phyloP scores from a whole-genome alignment of 306 rosid genomes.

The Heteromeles arbutifolia region DNA sequence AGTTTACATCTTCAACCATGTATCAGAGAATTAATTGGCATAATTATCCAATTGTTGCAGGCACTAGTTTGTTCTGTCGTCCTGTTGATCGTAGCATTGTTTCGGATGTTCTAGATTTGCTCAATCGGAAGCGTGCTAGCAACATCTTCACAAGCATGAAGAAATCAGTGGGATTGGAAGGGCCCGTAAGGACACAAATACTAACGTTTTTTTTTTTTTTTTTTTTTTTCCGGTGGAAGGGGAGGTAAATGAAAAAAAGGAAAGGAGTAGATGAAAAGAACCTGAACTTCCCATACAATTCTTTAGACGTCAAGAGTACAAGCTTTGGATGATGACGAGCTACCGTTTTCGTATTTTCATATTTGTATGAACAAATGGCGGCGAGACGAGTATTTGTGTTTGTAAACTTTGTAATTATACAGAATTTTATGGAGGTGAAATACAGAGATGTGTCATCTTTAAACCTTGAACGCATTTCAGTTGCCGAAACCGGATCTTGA shows the following conservation, averaged over 20 bases:
- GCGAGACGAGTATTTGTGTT: neutral
- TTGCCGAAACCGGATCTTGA: neutral
- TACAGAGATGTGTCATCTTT: neutral
- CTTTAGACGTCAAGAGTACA: conserved; percentile 1
- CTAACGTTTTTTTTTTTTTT: neutral
- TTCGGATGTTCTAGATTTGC: conserved; percentile 34
- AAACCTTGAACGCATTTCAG: neutral
- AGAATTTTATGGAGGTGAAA: neutral
- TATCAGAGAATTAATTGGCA: neutral
- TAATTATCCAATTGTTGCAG: conserved; percentile 38
- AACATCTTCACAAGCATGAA: neutral
- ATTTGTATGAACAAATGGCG: conserved; percentile 1
- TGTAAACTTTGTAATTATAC: conserved; percentile 1
- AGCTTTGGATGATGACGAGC: conserved; percentile 14
- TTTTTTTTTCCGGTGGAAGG: neutral
- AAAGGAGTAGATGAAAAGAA: neutral
- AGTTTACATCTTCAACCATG: neutral
- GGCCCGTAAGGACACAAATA: conserved; percentile 3
- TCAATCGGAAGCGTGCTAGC: conserved; percentile 10
- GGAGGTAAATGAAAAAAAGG: neutral
- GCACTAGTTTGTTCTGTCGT: conserved; percentile 54
- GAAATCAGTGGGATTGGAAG: conserved; percentile 6
- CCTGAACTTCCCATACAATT: neutral
- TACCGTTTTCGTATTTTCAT: conserved; percentile 6
- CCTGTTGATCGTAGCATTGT: conserved; percentile 39